Evolutionary conservation across 306 rosid species (phyloP).

Genomic region (Medicago arabica): DNA sequence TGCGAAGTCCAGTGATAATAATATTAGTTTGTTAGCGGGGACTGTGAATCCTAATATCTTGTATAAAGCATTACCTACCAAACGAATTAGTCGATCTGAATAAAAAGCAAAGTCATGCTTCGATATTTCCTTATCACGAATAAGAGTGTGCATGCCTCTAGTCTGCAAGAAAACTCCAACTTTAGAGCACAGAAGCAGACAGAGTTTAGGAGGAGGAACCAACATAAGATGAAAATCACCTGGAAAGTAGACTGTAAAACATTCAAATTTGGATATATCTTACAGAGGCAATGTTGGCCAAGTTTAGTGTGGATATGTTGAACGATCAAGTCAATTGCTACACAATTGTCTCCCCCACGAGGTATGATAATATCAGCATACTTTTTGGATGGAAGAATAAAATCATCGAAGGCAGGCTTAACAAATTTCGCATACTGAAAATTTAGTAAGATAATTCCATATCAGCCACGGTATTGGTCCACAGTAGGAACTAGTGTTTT

Average conservation of each 20-base stretch:
- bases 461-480: slow-evolving; percentile 39
- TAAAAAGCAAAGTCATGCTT: slow-evolving; percentile 92
- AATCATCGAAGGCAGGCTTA: slow-evolving; percentile 96
- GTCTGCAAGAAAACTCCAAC: slow-evolving; percentile 59
- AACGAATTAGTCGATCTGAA: slow-evolving; percentile 90
- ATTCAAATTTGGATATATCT: slow-evolving; percentile 80
- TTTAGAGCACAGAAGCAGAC: slow-evolving; percentile 22
- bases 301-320: slow-evolving; percentile 93
- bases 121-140: slow-evolving; percentile 81
- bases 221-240: slow-evolving; percentile 58
- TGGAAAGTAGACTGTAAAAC: slow-evolving; percentile 88
- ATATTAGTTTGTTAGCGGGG: slow-evolving; percentile 26
- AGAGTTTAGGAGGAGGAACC: slow-evolving; percentile 14
- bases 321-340: slow-evolving; percentile 94
- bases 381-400: slow-evolving; percentile 92
- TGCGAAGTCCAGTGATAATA: slow-evolving; percentile 45
- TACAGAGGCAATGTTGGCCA: slow-evolving; percentile 93
- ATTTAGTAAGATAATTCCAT: slow-evolving; percentile 21
- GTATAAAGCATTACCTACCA: slow-evolving; percentile 61
- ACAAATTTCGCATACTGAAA: slow-evolving; percentile 92
- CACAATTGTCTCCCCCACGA: slow-evolving; percentile 87
- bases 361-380: slow-evolving; percentile 95
- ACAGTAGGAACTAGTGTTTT: slow-evolving; percentile 20
- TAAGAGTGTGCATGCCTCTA: slow-evolving; percentile 95
- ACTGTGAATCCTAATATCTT: slow-evolving; percentile 8